phyloP scores from a whole-genome alignment of 139 green algal species.

The Eudorina sp. region DNA sequence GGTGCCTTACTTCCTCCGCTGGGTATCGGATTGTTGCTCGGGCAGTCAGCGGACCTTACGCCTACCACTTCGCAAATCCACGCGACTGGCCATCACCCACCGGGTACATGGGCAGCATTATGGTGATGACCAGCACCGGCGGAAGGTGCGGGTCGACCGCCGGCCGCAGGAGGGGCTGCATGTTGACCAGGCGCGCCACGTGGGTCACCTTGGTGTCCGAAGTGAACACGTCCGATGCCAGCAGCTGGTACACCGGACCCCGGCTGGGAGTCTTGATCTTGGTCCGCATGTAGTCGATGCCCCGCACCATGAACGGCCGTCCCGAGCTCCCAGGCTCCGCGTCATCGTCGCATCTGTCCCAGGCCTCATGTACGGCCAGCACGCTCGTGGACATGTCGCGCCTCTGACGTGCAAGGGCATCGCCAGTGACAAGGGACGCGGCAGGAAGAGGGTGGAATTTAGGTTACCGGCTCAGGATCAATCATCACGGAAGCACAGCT shows the following conservation, averaged over 20 bases:
- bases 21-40: too few species aligned
- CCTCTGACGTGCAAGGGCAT: too few species aligned
- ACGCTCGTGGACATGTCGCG: background rate
- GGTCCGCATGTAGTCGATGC: slow-evolving; percentile 74
- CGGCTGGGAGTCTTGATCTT: slow-evolving; percentile 65
- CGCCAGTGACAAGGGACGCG: too few species aligned
- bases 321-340: background rate
- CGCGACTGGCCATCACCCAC: too few species aligned
- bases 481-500: too few species aligned
- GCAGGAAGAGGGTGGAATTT: too few species aligned
- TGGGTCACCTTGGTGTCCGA: slow-evolving; percentile 84
- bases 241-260: slow-evolving; percentile 78
- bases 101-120: slow-evolving; percentile 87
- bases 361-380: slow-evolving; percentile 17
- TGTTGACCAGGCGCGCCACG: slow-evolving; percentile 75
- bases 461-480: too few species aligned
- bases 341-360: slow-evolving; percentile 14
- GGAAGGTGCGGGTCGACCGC: slow-evolving; percentile 65
- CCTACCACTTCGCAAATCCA: too few species aligned
- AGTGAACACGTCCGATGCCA: slow-evolving; percentile 80
- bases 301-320: slow-evolving; percentile 70
- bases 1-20: too few species aligned
- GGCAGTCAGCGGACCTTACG: too few species aligned
- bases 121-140: slow-evolving; percentile 86
- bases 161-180: slow-evolving; percentile 66